A percentile compares a stretch with the other conserved stretches of the same genome.
Conservation (phyloP, 768 basidiomycete genomes). For the Daedaleopsis sinensis region DNA sequence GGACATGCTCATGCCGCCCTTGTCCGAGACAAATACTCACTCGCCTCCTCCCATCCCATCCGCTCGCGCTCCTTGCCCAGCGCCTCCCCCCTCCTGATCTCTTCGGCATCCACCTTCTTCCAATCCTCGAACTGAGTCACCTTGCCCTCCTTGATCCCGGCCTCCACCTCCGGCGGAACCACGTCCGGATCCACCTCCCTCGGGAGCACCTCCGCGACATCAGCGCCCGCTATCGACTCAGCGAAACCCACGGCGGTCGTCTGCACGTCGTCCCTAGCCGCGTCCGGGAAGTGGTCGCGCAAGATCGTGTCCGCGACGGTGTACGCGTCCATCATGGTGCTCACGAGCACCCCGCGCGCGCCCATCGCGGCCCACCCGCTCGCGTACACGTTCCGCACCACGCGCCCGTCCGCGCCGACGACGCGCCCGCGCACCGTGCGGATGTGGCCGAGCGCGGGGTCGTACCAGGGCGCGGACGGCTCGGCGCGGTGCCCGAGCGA, state of each 20-base stretch:
- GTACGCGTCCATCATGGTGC: slow-evolving; percentile 93
- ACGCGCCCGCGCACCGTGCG: slow-evolving; percentile 57
- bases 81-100: slow-evolving; percentile 57
- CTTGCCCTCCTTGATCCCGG: slow-evolving; percentile 40
- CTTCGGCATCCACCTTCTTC: slow-evolving; percentile 74
- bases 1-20: not conserved
- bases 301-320: slow-evolving; percentile 73
- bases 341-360: slow-evolving; percentile 88
- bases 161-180: slow-evolving; percentile 50
- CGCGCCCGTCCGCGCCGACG: slow-evolving; percentile 36
- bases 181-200: slow-evolving; percentile 42
- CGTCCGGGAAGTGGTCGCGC: slow-evolving; percentile 48
- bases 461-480: slow-evolving; percentile 59
- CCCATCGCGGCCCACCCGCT: slow-evolving; percentile 94
- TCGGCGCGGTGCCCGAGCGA: slow-evolving; percentile 87
- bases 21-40: slow-evolving; percentile 27
- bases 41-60: slow-evolving; percentile 69
- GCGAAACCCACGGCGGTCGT: slow-evolving; percentile 13
- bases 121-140: slow-evolving; percentile 75
- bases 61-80: slow-evolving; percentile 76
- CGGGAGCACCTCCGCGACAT: slow-evolving; percentile 31
- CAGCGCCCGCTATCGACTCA: slow-evolving; percentile 14
- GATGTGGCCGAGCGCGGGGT: slow-evolving; percentile 56
- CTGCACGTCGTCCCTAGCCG: slow-evolving; percentile 4
- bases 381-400: slow-evolving; percentile 74